A percentile compares a stretch with the other conserved stretches of the same genome.
These are phyloP conservation scores for Cercospora citrullina DNA, from an alignment of 2,329 filamentous ascomycete genomes.

Conservation along the genomic window DNA sequence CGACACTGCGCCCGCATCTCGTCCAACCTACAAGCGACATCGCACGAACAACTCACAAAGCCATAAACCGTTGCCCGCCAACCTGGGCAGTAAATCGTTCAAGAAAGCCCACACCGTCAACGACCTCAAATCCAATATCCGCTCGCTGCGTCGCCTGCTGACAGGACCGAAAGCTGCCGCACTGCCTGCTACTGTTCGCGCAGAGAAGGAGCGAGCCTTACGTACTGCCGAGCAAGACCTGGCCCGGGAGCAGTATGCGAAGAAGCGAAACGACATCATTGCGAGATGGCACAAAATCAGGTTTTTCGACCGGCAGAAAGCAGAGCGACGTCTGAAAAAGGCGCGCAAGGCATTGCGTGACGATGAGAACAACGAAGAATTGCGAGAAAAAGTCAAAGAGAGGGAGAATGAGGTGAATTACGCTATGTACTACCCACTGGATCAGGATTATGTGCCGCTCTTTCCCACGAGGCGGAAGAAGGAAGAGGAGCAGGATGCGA, in stretches of 20 bases:
- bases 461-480: slow-evolving; percentile 43
- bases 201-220: slow-evolving; percentile 72
- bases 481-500: slow-evolving; percentile 36
- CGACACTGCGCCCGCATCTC: slow-evolving; percentile 2
- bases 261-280: slow-evolving; percentile 68
- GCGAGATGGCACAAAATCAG: slow-evolving; percentile 78
- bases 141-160: slow-evolving; percentile 68
- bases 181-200: slow-evolving; percentile 66
- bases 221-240: slow-evolving; percentile 66
- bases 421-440: slow-evolving; percentile 68
- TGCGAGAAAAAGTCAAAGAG: slow-evolving; percentile 31
- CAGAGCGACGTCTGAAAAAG: slow-evolving; percentile 65
- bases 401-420: slow-evolving; percentile 76
- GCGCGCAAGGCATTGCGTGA: slow-evolving; percentile 59
- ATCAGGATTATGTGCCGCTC: slow-evolving; percentile 67
- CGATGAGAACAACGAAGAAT: slow-evolving; percentile 39
- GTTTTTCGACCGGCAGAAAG: slow-evolving; percentile 82
- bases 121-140: slow-evolving; percentile 69
- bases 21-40: slow-evolving; percentile 9
- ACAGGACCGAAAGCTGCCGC: slow-evolving; percentile 52
- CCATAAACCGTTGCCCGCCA: slow-evolving; percentile 21
- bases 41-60: slow-evolving; percentile 17
- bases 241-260: slow-evolving; percentile 58
- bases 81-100: slow-evolving; percentile 32
- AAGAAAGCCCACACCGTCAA: slow-evolving; percentile 49